phyloP scores from a whole-genome alignment of 768 basidiomycete species.

The Leccinum sublutescens region DNA sequence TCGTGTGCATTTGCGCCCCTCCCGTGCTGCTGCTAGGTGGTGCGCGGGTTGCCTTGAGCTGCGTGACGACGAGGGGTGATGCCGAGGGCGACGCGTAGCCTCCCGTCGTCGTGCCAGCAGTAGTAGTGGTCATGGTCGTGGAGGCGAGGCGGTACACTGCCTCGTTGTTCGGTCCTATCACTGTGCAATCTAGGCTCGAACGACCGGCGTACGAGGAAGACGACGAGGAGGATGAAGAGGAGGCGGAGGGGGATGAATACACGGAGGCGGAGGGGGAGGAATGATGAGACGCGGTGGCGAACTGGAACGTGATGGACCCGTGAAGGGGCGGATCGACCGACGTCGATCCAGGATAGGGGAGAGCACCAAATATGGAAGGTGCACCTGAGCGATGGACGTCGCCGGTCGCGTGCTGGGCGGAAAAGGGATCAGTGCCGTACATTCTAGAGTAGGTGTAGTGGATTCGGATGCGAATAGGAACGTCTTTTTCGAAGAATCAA shows the following conservation, averaged over 20 bases:
- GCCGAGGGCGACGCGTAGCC: neutral
- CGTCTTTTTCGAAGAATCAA: too few species aligned
- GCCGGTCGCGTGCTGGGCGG: conserved; percentile 25
- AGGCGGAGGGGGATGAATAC: neutral
- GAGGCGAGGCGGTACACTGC: conserved; percentile 42
- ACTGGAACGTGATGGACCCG: conserved; percentile 42
- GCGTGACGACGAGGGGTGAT: neutral
- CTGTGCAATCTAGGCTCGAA: conserved; percentile 31
- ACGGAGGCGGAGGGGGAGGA: neutral
- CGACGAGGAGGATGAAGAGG: neutral
- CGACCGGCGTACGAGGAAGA: neutral
- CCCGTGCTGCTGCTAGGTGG: conserved; percentile 15
- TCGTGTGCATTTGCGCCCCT: conserved; percentile 26
- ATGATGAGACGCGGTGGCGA: neutral
- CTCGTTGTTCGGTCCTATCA: conserved; percentile 50
- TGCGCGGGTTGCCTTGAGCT: conserved; percentile 40
- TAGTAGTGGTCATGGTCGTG: conserved; percentile 36
- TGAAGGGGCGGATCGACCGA: conserved; percentile 27
- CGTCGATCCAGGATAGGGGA: conserved; percentile 48
- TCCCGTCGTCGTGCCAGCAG: neutral
- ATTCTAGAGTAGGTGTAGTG: neutral
- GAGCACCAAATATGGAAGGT: conserved; percentile 62
- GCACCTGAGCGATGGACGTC: conserved; percentile 8
- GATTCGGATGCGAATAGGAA: neutral
- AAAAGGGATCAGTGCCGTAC: conserved; percentile 31